These are phyloP conservation scores for Lichtheimia ramosa DNA, from an alignment of 371 early-diverging fungal species.

Conservation along the genomic window DNA sequence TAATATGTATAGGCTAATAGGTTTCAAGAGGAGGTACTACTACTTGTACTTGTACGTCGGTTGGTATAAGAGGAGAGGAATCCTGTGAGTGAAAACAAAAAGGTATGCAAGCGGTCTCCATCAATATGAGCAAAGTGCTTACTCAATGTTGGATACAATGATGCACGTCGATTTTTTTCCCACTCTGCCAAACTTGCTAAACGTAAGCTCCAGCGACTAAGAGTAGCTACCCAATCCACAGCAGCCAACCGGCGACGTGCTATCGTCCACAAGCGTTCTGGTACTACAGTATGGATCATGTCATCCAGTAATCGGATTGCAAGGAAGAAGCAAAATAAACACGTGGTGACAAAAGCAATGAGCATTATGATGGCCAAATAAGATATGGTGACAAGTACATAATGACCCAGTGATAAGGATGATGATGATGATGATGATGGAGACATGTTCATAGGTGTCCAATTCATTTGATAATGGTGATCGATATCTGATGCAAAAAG, in stretches of 20 bases:
- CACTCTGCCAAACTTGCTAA: constrained; percentile 40
- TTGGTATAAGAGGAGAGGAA: background rate
- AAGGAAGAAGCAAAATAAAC: constrained; percentile 29
- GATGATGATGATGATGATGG: too few species aligned
- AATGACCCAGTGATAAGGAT: background rate
- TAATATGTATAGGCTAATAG: too few species aligned
- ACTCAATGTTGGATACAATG: constrained; percentile 21
- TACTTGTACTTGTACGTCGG: too few species aligned
- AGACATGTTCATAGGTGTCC: too few species aligned
- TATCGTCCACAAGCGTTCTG: constrained; percentile 20
- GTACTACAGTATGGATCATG: constrained; percentile 20
- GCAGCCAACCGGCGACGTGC: constrained; percentile 11
- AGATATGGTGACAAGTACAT: constrained; percentile 1
- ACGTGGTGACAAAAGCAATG: constrained; percentile 8
- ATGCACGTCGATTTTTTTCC: constrained; percentile 33
- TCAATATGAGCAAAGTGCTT: constrained; percentile 12
- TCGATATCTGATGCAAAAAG: background rate
- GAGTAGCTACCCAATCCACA: constrained; percentile 27
- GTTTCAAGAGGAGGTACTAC: too few species aligned
- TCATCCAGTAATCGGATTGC: constrained; percentile 31
- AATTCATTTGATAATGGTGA: background rate
- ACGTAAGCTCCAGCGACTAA: constrained; percentile 23
- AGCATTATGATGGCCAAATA: constrained; percentile 3
- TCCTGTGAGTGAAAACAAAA: constrained; percentile 10
- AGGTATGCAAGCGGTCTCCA: constrained; percentile 11